Percentiles rank a stretch among this genome's conserved stretches.
These are phyloP conservation scores for Leishmania braziliensis DNA, from an alignment of 208 protist species.

Conservation along the genomic window DNA sequence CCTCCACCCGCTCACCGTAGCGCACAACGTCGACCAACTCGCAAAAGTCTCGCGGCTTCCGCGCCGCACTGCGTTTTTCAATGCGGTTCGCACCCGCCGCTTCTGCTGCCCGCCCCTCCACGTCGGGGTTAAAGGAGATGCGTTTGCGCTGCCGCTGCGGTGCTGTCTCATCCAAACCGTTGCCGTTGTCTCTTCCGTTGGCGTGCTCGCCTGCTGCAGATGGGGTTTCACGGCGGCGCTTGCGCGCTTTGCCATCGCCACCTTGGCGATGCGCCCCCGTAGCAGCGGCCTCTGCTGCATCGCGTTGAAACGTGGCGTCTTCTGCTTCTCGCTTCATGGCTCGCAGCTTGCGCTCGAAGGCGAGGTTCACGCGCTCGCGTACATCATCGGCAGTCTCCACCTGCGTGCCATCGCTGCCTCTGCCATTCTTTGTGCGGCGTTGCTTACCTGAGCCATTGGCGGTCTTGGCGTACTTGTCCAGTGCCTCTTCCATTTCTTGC, in stretches of 20 bases:
- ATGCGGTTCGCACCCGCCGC: slow-evolving; percentile 7
- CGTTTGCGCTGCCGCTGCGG: slow-evolving; percentile 40
- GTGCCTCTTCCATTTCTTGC: slow-evolving; percentile 46
- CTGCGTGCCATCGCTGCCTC: slow-evolving; percentile 22
- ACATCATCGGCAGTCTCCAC: neutral
- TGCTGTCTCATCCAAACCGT: neutral
- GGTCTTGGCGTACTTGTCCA: slow-evolving; percentile 43
- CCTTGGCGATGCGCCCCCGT: neutral
- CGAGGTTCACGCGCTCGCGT: slow-evolving; percentile 32
- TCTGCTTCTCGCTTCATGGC: slow-evolving; percentile 33
- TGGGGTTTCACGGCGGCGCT: slow-evolving; percentile 14
- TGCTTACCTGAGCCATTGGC: slow-evolving; percentile 27
- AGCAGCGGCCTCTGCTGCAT: neutral
- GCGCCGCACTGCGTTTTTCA: neutral
- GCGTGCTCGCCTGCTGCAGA: neutral
- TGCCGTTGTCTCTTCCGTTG: neutral
- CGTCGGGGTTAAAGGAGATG: slow-evolving; percentile 51
- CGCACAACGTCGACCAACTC: slow-evolving; percentile 87
- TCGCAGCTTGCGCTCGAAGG: slow-evolving; percentile 47
- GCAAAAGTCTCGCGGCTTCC: slow-evolving; percentile 69
- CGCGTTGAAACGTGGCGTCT: slow-evolving; percentile 13
- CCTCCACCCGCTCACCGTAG: slow-evolving; percentile 85
- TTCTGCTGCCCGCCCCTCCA: slow-evolving; percentile 22
- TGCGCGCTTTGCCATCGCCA: slow-evolving; percentile 6
- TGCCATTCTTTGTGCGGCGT: slow-evolving; percentile 31